A percentile compares a stretch with the other conserved stretches of the same genome.
Evolutionary conservation across 176 grass and related monocot species (phyloP).

Genomic region (Areca catechu): DNA sequence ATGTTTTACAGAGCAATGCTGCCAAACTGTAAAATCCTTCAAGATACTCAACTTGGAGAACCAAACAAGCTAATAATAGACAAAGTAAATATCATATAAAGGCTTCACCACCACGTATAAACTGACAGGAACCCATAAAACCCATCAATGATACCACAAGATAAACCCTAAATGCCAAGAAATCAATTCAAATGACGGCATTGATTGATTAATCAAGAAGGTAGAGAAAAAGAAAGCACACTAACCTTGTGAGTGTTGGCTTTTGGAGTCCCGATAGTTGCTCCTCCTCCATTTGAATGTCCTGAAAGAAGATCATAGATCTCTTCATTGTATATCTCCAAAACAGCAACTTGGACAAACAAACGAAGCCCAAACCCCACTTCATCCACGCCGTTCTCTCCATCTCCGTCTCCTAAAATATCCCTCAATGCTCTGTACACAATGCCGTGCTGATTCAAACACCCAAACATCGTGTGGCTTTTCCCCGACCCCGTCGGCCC

Average conservation of each 20-base stretch:
- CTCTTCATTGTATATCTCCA: slow-evolving; percentile 92
- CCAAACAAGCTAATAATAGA: too few species aligned
- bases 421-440: slow-evolving; percentile 83
- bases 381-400: slow-evolving; percentile 18
- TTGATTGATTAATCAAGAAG: background rate
- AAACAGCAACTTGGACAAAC: slow-evolving; percentile 55
- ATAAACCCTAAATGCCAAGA: too few species aligned
- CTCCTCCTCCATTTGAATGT: slow-evolving; percentile 21
- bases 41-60: too few species aligned
- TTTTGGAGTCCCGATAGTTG: slow-evolving; percentile 18
- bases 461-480: slow-evolving; percentile 93
- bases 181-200: too few species aligned
- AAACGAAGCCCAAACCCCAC: slow-evolving; percentile 39
- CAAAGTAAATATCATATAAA: too few species aligned
- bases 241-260: slow-evolving; percentile 53
- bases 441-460: slow-evolving; percentile 55
- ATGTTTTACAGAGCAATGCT: too few species aligned
- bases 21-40: too few species aligned
- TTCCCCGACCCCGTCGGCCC: slow-evolving; percentile 69
- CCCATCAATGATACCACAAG: too few species aligned
- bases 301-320: slow-evolving; percentile 66
- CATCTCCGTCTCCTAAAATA: slow-evolving; percentile 32
- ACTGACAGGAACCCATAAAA: too few species aligned
- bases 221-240: background rate
- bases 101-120: too few species aligned